Evolutionary conservation across 1,139 yeast species (phyloP), one percentile per base, ranked within the genome.

Genomic region (Zygosaccharomyces sapae): DNA sequence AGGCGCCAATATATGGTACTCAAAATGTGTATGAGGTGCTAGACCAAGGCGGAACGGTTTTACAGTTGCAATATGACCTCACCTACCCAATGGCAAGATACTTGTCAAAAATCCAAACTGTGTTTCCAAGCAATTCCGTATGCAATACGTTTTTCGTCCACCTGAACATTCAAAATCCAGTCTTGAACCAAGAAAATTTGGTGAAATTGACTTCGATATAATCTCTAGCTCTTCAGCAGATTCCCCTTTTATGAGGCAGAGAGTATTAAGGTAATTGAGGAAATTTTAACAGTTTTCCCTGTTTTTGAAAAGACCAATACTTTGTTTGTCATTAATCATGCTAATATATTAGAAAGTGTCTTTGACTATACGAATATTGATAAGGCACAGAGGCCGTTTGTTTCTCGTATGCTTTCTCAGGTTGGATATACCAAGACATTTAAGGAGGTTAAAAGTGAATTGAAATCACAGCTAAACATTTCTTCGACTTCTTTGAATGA

Each of bases 11-110:
- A 1, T 90, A 88, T 61, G 74, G 81, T 12, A 69, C 79, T 16
- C 76, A 74, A 47, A 74, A 75, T 41, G 83, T 86, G 0, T 89
- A 84, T 55, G 95, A 89, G 56, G 77, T 92, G 1, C 69, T 94
- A 51, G 97, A 92, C 60, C 76, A 80, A 45, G 82, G 87, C 27
- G 98, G 98, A 0, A 80, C 90, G 0, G 92, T 92, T 5, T 68
- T 94, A 30, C 95, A 89, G 52, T 68, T 94, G 33, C 95, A 96
- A 0, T 90, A 84, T 62, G 98, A 92, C 62, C 71, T 90, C 52
- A 85, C 95, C 0, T 69, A 89, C 33, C 97, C 99, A 0, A 79
- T 85, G 69, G 97, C 98, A 0, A 72, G 98, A 54, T 74, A 80
- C 45, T 67, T 92, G 30, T 89, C 97, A 4, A 80, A 85, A 72